Evolutionary conservation across 257 asterid genomes (phyloP).

Genomic region (Solanum etuberosum): DNA sequence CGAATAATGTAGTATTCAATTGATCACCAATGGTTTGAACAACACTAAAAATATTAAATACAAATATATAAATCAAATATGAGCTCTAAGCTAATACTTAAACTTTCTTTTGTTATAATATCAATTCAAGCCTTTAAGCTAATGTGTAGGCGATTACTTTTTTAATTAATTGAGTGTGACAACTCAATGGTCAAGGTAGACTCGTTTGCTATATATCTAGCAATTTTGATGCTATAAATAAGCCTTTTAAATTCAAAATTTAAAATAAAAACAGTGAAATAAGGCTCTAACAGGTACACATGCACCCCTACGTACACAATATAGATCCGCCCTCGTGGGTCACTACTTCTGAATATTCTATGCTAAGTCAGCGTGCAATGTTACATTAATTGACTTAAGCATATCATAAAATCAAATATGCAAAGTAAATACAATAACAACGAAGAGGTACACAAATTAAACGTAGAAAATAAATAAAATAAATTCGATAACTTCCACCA

Average conservation of each 20-base stretch:
- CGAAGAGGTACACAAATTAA: not conserved
- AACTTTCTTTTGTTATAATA: no score
- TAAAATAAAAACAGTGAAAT: no score
- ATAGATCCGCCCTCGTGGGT: not conserved
- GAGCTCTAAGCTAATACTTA: no score
- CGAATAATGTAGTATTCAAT: no score
- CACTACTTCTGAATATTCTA: not conserved
- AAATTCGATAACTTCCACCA: not conserved
- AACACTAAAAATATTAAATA: no score
- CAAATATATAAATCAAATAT: no score
- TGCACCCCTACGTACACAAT: not conserved
- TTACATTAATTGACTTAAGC: not conserved
- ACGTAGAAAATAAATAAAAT: not conserved
- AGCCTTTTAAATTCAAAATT: no score
- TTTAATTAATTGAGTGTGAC: not conserved
- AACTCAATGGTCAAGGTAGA: not conserved
- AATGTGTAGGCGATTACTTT: not conserved
- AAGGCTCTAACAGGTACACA: not conserved
- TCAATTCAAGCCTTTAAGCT: not conserved
- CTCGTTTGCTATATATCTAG: not conserved
- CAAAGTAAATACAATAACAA: no score
- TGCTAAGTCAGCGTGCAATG: rapidly evolving
- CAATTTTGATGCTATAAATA: not conserved
- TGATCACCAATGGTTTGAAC: no score
- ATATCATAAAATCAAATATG: not conserved